Percentiles rank a stretch among this genome's conserved stretches.
These are phyloP conservation scores for Adansonia madagascariensis DNA, from an alignment of 441 rosid species.

Conservation along the genomic window DNA sequence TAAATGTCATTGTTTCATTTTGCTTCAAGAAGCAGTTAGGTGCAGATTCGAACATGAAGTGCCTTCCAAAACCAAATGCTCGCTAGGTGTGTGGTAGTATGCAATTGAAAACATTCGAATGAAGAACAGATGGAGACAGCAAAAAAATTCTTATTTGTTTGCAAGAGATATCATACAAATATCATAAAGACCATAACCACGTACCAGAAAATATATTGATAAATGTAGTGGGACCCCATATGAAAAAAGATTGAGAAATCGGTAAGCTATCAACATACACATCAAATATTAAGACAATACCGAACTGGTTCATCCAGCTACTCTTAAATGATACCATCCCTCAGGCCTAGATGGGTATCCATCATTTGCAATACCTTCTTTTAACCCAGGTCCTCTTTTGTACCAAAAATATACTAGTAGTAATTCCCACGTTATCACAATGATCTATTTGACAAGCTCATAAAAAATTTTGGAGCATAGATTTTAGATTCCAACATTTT, in stretches of 20 bases:
- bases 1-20: constrained; percentile 1
- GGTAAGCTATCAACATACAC: constrained; percentile 7
- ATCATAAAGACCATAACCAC: constrained; percentile 33
- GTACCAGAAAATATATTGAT: constrained; percentile 28
- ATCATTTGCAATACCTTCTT: too few species aligned
- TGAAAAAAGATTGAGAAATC: constrained; percentile 12
- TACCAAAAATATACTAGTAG: not conserved
- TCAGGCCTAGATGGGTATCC: too few species aligned
- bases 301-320: too few species aligned
- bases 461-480: constrained; percentile 24
- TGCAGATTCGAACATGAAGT: not conserved
- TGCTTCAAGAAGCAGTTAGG: not conserved
- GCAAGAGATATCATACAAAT: constrained; percentile 19
- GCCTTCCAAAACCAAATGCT: not conserved
- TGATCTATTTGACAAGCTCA: constrained; percentile 11
- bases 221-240: constrained; percentile 41
- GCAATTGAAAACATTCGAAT: not conserved
- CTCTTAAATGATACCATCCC: too few species aligned
- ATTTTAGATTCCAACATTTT: constrained; percentile 33
- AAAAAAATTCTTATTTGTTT: not conserved
- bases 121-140: constrained; percentile 16
- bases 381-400: too few species aligned
- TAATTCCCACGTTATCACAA: constrained; percentile 21
- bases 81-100: not conserved
- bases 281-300: constrained; percentile 15